Evolutionary conservation across 371 early-diverging fungal genomes (phyloP).

Genomic region (Dichotomocladium elegans): DNA sequence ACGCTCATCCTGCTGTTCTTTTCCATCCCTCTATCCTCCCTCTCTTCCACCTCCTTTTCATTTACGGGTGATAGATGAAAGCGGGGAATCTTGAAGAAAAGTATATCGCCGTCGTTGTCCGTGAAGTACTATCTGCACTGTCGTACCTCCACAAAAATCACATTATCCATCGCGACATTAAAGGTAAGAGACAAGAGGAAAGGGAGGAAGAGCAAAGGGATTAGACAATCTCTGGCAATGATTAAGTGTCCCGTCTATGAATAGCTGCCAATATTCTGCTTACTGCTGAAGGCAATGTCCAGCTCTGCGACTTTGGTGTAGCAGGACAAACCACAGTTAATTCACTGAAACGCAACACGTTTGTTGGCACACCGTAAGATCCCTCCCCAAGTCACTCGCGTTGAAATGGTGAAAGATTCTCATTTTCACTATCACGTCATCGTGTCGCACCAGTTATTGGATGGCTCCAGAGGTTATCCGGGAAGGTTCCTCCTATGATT

Average conservation of each 20-base stretch:
- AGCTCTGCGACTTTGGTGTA: conserved; percentile 93
- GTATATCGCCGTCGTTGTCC: conserved; percentile 82
- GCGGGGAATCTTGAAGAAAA: conserved; percentile 85
- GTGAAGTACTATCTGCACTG: conserved; percentile 85
- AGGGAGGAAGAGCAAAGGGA: no score
- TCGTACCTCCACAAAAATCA: conserved; percentile 89
- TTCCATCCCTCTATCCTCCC: no score
- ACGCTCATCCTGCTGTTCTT: neutral
- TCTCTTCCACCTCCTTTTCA: no score
- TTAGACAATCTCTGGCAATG: neutral
- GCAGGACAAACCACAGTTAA: conserved; percentile 72
- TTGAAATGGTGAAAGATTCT: no score
- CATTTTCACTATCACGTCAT: conserved; percentile 11
- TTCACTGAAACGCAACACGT: conserved; percentile 75
- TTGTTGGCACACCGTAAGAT: conserved; percentile 84
- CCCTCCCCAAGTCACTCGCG: no score
- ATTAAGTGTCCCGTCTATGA: neutral
- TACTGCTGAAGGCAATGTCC: conserved; percentile 88
- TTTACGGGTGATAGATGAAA: conserved; percentile 61
- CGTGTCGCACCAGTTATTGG: conserved; percentile 59
- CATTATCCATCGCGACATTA: conserved; percentile 97
- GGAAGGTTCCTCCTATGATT: conserved; percentile 76
- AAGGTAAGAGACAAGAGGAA: conserved; percentile 62
- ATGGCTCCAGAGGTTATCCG: conserved; percentile 90
- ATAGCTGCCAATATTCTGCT: conserved; percentile 88